Percentiles rank a stretch among this genome's conserved stretches.
These are phyloP conservation scores for Hypoxylon sp. DNA, from an alignment of 2,329 filamentous ascomycete species.

Conservation along the genomic window DNA sequence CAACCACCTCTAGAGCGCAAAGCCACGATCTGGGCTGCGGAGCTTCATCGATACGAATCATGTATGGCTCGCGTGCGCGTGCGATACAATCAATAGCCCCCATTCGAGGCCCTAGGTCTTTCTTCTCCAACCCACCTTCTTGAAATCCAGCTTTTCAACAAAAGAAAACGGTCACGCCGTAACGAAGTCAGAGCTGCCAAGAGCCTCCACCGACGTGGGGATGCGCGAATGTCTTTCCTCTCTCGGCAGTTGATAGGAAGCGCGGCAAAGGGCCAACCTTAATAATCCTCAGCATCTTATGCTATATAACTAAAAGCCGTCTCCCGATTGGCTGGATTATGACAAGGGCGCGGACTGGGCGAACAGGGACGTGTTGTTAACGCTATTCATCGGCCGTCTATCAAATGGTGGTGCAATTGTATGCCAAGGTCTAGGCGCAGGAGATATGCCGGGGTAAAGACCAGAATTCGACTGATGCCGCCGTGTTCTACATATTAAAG, in stretches of 20 bases:
- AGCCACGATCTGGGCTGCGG: conserved; percentile 8
- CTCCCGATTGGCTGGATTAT: conserved; percentile 27
- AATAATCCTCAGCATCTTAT: conserved; percentile 30
- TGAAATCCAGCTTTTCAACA: conserved; percentile 13
- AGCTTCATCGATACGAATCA: conserved; percentile 21
- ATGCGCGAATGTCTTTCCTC: conserved; percentile 34
- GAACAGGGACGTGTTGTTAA: conserved; percentile 17
- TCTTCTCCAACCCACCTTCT: conserved; percentile 12
- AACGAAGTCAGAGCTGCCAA: conserved; percentile 32
- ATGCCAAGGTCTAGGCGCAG: conserved; percentile 42
- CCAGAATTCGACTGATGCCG: conserved; percentile 38
- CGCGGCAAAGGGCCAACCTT: conserved; percentile 31
- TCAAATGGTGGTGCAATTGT: conserved; percentile 29
- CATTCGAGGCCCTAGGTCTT: conserved; percentile 19
- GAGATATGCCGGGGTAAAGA: conserved; percentile 34
- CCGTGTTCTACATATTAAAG: conserved; percentile 44
- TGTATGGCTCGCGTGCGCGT: conserved; percentile 29
- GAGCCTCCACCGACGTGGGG: conserved; percentile 39
- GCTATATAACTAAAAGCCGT: conserved; percentile 20
- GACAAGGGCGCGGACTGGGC: conserved; percentile 26
- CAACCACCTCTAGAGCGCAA: neutral
- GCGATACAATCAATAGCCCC: conserved; percentile 10
- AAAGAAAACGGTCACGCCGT: conserved; percentile 28
- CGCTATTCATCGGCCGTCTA: conserved; percentile 28
- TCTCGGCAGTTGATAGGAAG: conserved; percentile 41